These are phyloP conservation scores for Akebia trifoliata DNA, from an alignment of 164 flowering plant species.

Conservation along the genomic window DNA sequence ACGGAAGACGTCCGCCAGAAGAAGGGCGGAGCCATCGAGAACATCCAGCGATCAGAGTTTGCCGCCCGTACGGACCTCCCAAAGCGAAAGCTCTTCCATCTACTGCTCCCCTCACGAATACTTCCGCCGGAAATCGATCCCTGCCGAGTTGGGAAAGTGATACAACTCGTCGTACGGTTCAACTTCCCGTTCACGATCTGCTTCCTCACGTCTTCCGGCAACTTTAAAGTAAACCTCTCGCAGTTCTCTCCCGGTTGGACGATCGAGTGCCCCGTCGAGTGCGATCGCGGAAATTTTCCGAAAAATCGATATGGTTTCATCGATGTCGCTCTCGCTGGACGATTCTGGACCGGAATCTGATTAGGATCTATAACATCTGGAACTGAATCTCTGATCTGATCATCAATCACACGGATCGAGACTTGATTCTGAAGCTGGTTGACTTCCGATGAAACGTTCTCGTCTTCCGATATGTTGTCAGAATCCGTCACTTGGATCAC, in stretches of 20 bases:
- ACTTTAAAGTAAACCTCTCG: conserved; percentile 54
- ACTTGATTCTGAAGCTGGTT: conserved; percentile 1
- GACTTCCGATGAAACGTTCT: not conserved
- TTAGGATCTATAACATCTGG: not conserved
- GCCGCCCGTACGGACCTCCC: conserved; percentile 27
- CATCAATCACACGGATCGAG: conserved; percentile 6
- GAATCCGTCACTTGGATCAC: not conserved
- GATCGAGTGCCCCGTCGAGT: conserved; percentile 77
- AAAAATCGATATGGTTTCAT: not conserved
- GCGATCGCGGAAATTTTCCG: conserved; percentile 48
- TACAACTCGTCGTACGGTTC: conserved; percentile 42
- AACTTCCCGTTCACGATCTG: conserved; percentile 36
- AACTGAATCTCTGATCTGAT: not conserved
- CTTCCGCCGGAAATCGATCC: conserved; percentile 15
- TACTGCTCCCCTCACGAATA: conserved; percentile 31
- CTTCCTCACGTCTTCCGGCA: conserved; percentile 55
- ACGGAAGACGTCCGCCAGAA: conserved; percentile 33
- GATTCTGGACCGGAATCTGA: conserved; percentile 20
- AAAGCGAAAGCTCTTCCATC: conserved; percentile 19
- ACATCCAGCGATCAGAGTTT: conserved; percentile 37
- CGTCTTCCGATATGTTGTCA: not conserved
- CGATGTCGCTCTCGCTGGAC: conserved; percentile 40
- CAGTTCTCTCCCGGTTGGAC: conserved; percentile 50
- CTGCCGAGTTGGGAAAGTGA: conserved; percentile 9
- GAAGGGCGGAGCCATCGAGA: conserved; percentile 27